Conservation (phyloP, 176 grass and related monocot species). For the Hordeum marinum region DNA sequence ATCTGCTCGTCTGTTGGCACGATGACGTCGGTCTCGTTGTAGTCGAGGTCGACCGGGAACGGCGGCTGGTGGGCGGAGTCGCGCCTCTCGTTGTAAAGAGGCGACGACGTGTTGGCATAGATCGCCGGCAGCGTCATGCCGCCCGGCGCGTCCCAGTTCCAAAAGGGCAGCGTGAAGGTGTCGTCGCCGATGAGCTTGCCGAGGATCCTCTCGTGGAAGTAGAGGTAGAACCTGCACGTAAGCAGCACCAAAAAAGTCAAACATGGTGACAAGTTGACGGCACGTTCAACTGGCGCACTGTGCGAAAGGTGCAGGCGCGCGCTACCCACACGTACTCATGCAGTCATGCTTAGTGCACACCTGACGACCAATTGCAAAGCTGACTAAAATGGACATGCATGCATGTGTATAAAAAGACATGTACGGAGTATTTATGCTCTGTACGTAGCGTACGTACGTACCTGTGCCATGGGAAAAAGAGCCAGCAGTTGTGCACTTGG, state of each 20-base stretch:
- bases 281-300: background rate
- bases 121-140: slow-evolving; percentile 62
- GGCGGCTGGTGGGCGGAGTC: slow-evolving; percentile 48
- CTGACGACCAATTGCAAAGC: background rate
- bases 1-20: slow-evolving; percentile 27
- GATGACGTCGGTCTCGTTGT: background rate
- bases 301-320: too few relatives aligned
- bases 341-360: background rate
- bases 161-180: slow-evolving; percentile 69
- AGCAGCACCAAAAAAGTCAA: background rate
- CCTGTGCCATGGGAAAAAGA: slow-evolving; percentile 87
- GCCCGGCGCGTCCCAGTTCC: slow-evolving; percentile 75
- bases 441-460: background rate
- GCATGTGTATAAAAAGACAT: background rate
- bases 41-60: slow-evolving; percentile 50
- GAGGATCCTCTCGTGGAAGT: slow-evolving; percentile 76
- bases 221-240: slow-evolving; percentile 35
- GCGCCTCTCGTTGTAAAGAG: slow-evolving; percentile 47
- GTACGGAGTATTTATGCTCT: too few relatives aligned
- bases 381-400: background rate
- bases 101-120: slow-evolving; percentile 35
- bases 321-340: too few relatives aligned
- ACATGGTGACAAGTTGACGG: background rate
- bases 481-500: slow-evolving; percentile 59
- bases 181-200: slow-evolving; percentile 76